A percentile compares a stretch with the other conserved stretches of the same genome.
Evolutionary conservation across 2,329 filamentous ascomycete genomes (phyloP).

Genomic region (Neonectria coccinea): DNA sequence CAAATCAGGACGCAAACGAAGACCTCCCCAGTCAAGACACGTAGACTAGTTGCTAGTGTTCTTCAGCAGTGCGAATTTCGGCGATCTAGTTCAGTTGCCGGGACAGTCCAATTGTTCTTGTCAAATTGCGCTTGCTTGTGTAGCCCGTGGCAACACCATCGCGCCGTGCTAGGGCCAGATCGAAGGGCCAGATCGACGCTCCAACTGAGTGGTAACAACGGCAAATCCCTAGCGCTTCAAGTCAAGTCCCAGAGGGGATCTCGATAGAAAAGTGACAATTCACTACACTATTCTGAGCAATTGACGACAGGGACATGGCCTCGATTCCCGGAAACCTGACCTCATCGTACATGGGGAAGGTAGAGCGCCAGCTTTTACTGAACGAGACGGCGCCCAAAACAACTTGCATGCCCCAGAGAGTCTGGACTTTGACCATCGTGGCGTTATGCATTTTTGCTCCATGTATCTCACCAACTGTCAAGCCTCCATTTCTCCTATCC

Average conservation of each 20-base stretch:
- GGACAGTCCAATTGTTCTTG: background rate
- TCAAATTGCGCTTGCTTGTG: background rate
- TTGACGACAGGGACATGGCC: background rate
- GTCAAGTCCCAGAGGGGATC: conserved; percentile 4
- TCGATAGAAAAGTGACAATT: background rate
- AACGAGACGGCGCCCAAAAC: background rate
- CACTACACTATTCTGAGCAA: background rate
- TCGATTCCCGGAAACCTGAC: background rate
- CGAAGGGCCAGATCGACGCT: conserved; percentile 4
- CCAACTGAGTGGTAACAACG: conserved; percentile 14
- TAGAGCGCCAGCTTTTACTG: background rate
- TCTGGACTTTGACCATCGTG: background rate
- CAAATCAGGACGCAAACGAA: background rate
- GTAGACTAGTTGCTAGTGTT: background rate
- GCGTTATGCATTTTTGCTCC: background rate
- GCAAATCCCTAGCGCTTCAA: conserved; percentile 19
- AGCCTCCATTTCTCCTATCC: background rate
- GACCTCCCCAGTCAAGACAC: background rate
- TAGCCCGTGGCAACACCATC: background rate
- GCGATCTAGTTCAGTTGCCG: no score
- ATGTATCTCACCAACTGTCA: background rate
- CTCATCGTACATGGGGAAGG: background rate
- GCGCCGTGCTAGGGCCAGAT: background rate
- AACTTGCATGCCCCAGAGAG: background rate
- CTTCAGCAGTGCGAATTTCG: background rate